A percentile compares a stretch with the other conserved stretches of the same genome.
Conservation (phyloP, 306 rosid genomes). For the Quercus robur region DNA sequence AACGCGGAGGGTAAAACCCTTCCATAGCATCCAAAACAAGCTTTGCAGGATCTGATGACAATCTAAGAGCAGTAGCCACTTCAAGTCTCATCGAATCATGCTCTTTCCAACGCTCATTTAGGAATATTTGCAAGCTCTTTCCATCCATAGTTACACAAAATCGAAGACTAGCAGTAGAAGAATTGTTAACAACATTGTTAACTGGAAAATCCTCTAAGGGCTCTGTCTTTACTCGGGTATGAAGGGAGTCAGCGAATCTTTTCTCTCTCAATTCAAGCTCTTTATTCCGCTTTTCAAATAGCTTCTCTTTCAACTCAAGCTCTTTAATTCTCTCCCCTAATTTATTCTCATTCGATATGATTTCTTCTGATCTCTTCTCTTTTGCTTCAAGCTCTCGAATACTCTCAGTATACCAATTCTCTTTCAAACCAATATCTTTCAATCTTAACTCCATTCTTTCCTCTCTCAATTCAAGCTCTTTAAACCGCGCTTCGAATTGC, state of each 20-base stretch:
- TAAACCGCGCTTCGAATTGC: neutral
- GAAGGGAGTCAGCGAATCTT: neutral
- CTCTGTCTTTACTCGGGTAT: too few species aligned
- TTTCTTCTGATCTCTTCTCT: neutral
- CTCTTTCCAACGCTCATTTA: constrained; percentile 28
- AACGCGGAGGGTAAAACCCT: constrained; percentile 33
- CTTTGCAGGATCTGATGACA: constrained; percentile 33
- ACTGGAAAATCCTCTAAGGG: too few species aligned
- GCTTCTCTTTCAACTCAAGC: too few species aligned
- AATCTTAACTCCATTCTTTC: too few species aligned
- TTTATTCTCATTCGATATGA: too few species aligned
- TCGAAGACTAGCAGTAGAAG: too few species aligned
- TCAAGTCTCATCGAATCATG: constrained; percentile 19
- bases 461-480: neutral
- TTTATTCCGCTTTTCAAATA: too few species aligned
- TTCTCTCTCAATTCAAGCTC: constrained; percentile 9
- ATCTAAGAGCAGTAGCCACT: constrained; percentile 22
- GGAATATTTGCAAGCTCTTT: constrained; percentile 21
- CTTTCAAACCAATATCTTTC: too few species aligned
- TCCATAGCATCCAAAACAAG: constrained; percentile 40
- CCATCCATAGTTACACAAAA: constrained; percentile 11
- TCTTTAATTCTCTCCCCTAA: too few species aligned
- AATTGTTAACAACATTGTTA: too few species aligned
- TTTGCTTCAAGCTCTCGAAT: neutral
- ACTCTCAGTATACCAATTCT: too few species aligned